phyloP scores from a whole-genome alignment of 202 grass and related monocot species.

The Panicum hallii region DNA sequence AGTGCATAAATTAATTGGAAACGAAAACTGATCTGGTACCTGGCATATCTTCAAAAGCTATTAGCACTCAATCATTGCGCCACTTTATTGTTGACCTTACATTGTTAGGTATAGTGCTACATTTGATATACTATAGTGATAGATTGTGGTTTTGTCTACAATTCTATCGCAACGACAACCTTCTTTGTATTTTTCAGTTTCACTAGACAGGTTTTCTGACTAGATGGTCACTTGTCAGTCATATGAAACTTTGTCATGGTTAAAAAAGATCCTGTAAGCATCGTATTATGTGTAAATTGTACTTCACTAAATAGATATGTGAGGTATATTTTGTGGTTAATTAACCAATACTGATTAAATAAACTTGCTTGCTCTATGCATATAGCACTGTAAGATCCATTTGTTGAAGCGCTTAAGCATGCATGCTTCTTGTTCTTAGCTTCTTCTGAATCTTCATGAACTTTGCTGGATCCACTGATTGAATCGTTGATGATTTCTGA shows the following conservation, averaged over 20 bases:
- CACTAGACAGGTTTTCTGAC: not conserved
- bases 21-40: constrained; percentile 17
- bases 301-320: not conserved
- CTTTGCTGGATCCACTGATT: not conserved
- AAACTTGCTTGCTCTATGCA: constrained; percentile 27
- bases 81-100: constrained; percentile 20
- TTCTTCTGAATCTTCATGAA: not conserved
- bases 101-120: constrained; percentile 14
- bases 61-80: not conserved
- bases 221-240: not conserved
- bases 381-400: constrained; percentile 21
- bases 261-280: constrained; percentile 10
- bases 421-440: not conserved
- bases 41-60: constrained; percentile 28
- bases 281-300: constrained; percentile 12
- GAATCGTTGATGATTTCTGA: constrained; percentile 25
- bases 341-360: constrained; percentile 11
- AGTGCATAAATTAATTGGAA: constrained; percentile 2
- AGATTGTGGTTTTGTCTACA: constrained; percentile 2
- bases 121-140: constrained; percentile 22
- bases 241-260: constrained; percentile 1
- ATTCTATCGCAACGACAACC: constrained; percentile 1
- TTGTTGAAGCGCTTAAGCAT: constrained; percentile 24
- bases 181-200: constrained; percentile 12
- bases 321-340: constrained; percentile 27